phyloP scores from a whole-genome alignment of 2,329 filamentous ascomycete genomes.

The Penicillium fuscoglaucum region DNA sequence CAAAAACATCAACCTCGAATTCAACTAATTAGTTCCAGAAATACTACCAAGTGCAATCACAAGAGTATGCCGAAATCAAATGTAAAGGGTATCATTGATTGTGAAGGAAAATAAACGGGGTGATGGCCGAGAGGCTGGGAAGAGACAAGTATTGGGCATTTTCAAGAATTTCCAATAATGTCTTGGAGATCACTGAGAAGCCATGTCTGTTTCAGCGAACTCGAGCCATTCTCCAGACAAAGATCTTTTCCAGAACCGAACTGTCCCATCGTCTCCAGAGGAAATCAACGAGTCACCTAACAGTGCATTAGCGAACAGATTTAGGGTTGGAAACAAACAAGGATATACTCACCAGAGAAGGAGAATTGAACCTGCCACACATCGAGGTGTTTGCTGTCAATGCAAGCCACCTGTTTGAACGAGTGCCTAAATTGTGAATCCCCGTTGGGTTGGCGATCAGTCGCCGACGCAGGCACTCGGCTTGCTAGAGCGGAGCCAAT shows the following conservation, averaged over 20 bases:
- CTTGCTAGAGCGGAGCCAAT: conserved; percentile 46
- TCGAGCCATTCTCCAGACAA: conserved; percentile 48
- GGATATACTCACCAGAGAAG: conserved; percentile 38
- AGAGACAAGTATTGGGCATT: background rate
- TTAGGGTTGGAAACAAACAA: background rate
- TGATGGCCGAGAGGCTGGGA: background rate
- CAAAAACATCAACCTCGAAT: background rate
- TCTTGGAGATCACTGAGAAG: conserved; percentile 29
- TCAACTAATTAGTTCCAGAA: background rate
- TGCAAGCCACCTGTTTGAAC: conserved; percentile 44
- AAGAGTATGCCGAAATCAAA: conserved; percentile 5
- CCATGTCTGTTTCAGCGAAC: conserved; percentile 45
- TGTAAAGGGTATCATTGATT: conserved; percentile 26
- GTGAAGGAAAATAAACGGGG: conserved; percentile 5
- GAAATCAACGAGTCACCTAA: conserved; percentile 47
- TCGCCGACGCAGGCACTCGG: conserved; percentile 31
- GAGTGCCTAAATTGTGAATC: conserved; percentile 45
- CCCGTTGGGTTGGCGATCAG: conserved; percentile 35
- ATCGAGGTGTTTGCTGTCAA: conserved; percentile 47
- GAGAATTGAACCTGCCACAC: conserved; percentile 49
- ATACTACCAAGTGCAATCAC: background rate
- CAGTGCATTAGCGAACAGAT: background rate
- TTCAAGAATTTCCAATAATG: background rate
- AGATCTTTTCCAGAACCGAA: conserved; percentile 48
- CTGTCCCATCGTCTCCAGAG: conserved; percentile 44